phyloP scores from a whole-genome alignment of 2,329 filamentous ascomycete genomes.

The Huntiella savannae region DNA sequence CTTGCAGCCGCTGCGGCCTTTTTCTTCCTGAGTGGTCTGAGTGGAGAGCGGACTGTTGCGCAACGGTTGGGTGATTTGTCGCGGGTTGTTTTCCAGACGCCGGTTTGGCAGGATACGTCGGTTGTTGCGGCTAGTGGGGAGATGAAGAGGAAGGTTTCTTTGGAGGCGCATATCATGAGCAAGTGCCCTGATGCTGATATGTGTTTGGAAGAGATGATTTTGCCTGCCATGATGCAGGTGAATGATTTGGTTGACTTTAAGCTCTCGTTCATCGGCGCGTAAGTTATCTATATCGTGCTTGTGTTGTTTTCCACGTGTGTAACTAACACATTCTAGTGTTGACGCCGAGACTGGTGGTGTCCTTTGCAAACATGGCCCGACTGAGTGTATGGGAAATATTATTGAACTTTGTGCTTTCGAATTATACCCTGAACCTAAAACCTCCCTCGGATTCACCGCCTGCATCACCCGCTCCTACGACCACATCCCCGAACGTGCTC shows the following conservation, averaged over 20 bases:
- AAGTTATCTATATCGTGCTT: constrained; percentile 16
- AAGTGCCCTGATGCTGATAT: constrained; percentile 87
- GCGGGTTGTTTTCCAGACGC: constrained; percentile 1
- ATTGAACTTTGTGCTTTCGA: constrained; percentile 77
- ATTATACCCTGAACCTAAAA: constrained; percentile 69
- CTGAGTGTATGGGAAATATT: constrained; percentile 84
- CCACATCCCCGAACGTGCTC: constrained; percentile 56
- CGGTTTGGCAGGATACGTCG: not conserved
- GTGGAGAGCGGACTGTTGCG: not conserved
- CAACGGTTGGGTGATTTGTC: constrained; percentile 4
- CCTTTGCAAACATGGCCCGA: constrained; percentile 71
- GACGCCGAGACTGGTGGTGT: constrained; percentile 59
- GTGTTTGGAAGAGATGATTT: constrained; percentile 60
- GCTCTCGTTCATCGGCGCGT: constrained; percentile 76
- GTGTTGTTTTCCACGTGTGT: not conserved
- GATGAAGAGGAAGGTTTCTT: constrained; percentile 34
- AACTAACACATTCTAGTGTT: constrained; percentile 23
- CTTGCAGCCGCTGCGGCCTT: not conserved
- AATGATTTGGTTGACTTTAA: constrained; percentile 77
- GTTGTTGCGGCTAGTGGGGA: not conserved
- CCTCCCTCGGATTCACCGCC: constrained; percentile 81
- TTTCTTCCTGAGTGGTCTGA: not conserved
- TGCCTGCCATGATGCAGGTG: constrained; percentile 72
- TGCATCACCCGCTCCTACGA: constrained; percentile 63
- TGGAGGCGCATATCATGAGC: constrained; percentile 93